These are phyloP conservation scores for Ascochyta lentis DNA, from an alignment of 2,329 filamentous ascomycete genomes.

Conservation along the genomic window DNA sequence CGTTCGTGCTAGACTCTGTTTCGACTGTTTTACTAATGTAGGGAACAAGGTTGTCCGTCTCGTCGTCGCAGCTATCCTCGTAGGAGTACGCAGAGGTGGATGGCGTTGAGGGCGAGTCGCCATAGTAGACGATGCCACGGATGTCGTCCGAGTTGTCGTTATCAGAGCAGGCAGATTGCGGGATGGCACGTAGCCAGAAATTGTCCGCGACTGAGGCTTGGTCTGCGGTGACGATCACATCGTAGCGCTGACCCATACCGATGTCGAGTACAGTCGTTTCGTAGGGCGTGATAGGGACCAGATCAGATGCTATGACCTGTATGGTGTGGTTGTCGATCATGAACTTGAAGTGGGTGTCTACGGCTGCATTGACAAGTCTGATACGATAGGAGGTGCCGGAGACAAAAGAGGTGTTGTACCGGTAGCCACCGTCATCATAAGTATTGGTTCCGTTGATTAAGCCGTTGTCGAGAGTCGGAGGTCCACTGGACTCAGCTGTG, in stretches of 20 bases:
- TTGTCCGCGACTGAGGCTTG: constrained; percentile 37
- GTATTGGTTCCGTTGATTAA: constrained; percentile 56
- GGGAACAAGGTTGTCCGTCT: constrained; percentile 36
- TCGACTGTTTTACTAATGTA: constrained; percentile 46
- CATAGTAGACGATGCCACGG: constrained; percentile 50
- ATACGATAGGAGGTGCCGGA: constrained; percentile 52
- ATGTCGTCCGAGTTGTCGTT: constrained; percentile 45
- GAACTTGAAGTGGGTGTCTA: constrained; percentile 52
- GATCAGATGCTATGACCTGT: constrained; percentile 53
- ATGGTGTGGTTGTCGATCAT: constrained; percentile 54
- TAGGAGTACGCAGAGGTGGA: constrained; percentile 44
- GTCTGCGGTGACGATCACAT: constrained; percentile 46
- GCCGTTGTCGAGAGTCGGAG: constrained; percentile 50
- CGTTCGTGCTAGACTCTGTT: constrained; percentile 29
- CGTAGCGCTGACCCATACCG: constrained; percentile 51
- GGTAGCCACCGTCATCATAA: constrained; percentile 39
- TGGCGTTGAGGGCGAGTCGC: constrained; percentile 35
- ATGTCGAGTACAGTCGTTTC: constrained; percentile 48
- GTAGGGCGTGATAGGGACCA: constrained; percentile 53
- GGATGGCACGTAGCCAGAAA: constrained; percentile 49
- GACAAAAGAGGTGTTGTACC: constrained; percentile 48
- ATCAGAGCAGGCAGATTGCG: constrained; percentile 48
- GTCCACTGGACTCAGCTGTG: constrained; percentile 33
- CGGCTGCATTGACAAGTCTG: constrained; percentile 52
- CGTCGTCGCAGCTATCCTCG: constrained; percentile 48